Evolutionary conservation across 805 yeast genomes (phyloP).

Genomic region (Wickerhamomyces pijperi): DNA sequence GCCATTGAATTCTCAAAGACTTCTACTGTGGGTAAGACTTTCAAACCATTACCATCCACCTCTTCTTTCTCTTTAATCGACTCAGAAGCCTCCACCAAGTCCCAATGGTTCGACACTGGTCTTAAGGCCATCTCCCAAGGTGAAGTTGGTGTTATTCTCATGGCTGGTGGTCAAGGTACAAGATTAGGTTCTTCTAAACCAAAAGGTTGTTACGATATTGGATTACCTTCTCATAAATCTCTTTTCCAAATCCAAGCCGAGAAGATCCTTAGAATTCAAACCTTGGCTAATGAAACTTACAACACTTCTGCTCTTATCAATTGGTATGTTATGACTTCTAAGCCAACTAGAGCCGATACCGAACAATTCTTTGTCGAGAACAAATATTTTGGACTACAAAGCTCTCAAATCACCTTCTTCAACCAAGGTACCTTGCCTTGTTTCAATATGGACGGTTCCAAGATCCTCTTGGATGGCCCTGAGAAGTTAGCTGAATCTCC

Average conservation of each 20-base stretch:
- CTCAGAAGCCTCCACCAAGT: slow-evolving; percentile 13
- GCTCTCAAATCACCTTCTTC: slow-evolving; percentile 60
- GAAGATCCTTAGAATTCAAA: slow-evolving; percentile 54
- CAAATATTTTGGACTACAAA: slow-evolving; percentile 58
- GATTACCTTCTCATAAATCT: slow-evolving; percentile 73
- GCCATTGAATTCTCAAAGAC: slow-evolving; percentile 32
- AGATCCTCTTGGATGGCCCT: slow-evolving; percentile 52
- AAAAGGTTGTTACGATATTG: slow-evolving; percentile 87
- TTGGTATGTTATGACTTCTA: slow-evolving; percentile 94
- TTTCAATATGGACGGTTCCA: slow-evolving; percentile 55
- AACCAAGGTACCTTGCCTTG: slow-evolving; percentile 96
- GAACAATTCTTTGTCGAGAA: slow-evolving; percentile 55
- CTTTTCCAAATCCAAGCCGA: slow-evolving; percentile 92
- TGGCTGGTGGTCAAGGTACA: slow-evolving; percentile 99
- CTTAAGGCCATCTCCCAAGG: slow-evolving; percentile 53
- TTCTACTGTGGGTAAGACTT: slow-evolving; percentile 17
- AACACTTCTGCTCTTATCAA: slow-evolving; percentile 33
- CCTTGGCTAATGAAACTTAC: slow-evolving; percentile 30
- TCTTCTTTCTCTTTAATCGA: slow-evolving; percentile 37
- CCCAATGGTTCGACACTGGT: slow-evolving; percentile 33
- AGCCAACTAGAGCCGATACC: slow-evolving; percentile 71
- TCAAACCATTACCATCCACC: slow-evolving; percentile 39
- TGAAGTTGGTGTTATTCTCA: slow-evolving; percentile 78
- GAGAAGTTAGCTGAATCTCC: slow-evolving; percentile 70
- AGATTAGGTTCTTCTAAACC: slow-evolving; percentile 84